phyloP scores from a whole-genome alignment of 768 basidiomycete species.

The Termitomyces sp. region DNA sequence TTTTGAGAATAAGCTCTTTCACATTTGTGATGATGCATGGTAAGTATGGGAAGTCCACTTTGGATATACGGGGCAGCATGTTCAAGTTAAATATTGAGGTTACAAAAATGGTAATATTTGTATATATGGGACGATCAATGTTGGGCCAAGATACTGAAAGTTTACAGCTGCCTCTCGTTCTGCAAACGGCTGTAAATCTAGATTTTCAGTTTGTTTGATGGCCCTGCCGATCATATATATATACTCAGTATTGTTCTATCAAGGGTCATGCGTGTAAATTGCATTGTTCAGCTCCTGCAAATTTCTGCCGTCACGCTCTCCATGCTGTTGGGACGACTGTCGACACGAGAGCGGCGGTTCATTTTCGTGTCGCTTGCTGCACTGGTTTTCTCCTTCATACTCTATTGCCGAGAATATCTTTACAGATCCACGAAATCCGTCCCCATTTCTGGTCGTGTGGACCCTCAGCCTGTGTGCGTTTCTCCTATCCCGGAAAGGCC shows the following conservation, averaged over 20 bases:
- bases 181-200: too few relatives aligned
- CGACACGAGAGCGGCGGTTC: conserved; percentile 8
- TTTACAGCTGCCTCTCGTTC: too few relatives aligned
- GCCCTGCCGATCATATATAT: not conserved
- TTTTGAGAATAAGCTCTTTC: too few relatives aligned
- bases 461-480: conserved; percentile 4
- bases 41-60: too few relatives aligned
- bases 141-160: too few relatives aligned
- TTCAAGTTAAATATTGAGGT: too few relatives aligned
- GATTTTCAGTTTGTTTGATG: not conserved
- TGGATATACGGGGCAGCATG: too few relatives aligned
- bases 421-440: not conserved
- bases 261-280: not conserved
- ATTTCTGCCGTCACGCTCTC: not conserved
- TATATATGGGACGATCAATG: too few relatives aligned
- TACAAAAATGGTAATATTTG: too few relatives aligned
- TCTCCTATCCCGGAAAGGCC: not conserved
- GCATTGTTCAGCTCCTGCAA: not conserved
- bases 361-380: conserved; percentile 8
- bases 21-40: too few relatives aligned
- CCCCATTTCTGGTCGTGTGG: not conserved
- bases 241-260: not conserved
- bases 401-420: conserved; percentile 9
- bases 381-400: conserved; percentile 9
- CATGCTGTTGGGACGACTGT: conserved; percentile 5